Evolutionary conservation across 176 grass and related monocot genomes (phyloP).

Genomic region (Oryza longistaminata): DNA sequence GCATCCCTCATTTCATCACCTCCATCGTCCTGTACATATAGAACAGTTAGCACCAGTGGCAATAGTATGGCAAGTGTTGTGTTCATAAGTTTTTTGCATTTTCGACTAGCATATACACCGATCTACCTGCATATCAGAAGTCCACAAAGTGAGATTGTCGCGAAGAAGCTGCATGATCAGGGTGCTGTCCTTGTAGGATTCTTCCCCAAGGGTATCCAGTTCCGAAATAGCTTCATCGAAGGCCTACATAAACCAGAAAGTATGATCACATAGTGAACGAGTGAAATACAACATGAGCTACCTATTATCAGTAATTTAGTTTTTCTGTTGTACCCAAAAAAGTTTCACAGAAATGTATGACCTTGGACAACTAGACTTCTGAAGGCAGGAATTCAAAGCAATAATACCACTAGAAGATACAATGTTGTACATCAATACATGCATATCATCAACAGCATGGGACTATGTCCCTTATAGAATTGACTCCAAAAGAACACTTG

Average conservation of each 20-base stretch:
- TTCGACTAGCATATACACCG: background rate
- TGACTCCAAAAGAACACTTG: constrained; percentile 3
- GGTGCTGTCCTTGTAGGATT: constrained; percentile 99
- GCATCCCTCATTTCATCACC: constrained; percentile 86
- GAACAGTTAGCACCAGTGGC: constrained; percentile 8
- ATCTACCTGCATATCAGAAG: constrained; percentile 96
- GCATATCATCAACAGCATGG: background rate
- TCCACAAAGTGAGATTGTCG: constrained; percentile 98
- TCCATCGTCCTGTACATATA: constrained; percentile 70
- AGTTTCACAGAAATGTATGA: background rate
- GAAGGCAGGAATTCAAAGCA: background rate
- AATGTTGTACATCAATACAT: background rate
- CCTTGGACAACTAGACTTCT: background rate
- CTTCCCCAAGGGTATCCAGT: constrained; percentile 90
- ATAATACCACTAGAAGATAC: background rate
- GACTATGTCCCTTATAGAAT: background rate
- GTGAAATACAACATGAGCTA: background rate
- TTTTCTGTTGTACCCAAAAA: background rate
- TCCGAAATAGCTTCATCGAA: constrained; percentile 96
- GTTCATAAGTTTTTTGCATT: background rate
- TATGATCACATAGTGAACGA: constrained; percentile 13
- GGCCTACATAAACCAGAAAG: constrained; percentile 50
- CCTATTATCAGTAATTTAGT: background rate
- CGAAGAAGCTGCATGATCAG: constrained; percentile 99
- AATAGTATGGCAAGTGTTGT: background rate